Evolutionary conservation across 2,329 filamentous ascomycete species (phyloP), one percentile per base, ranked within the genome.

Genomic region (Trichoderma sp.): DNA sequence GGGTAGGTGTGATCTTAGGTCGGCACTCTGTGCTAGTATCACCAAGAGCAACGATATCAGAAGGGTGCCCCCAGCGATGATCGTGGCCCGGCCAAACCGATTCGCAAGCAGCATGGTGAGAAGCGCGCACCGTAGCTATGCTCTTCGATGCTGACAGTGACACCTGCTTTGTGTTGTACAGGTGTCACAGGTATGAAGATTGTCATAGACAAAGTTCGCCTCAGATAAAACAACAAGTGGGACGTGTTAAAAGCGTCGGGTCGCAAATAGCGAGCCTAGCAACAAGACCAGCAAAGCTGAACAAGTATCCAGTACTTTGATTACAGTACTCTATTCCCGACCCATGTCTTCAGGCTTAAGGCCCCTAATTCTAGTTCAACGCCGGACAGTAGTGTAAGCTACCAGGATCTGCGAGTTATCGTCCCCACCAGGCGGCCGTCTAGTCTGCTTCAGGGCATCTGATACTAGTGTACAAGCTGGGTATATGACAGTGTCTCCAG

Each of bases 1-100:
- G 9, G 61, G 61, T 32, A 64, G 61, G 34, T 64, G 61, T 64
- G 61, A 64, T 54, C 61, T 56, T 12, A 64, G 37, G 52, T 64
- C 61, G 50, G 45, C 48, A 25, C 61, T 64, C 50, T 64, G 61
- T 45, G 61, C 61, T 10, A 64, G 50, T 45, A 64, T 45, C 35
- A 64, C 61, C 48, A 64, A n/a, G 61, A 64, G 61, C 35, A 45
- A 42, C 61, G 61, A 64, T 56, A 64, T 56, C 50, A 64, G 50
- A 45, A 64, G 35, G 32, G 61, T 64, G 25, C 25, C 61, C 22
- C 50, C 61, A 32, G 61, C 61, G 35, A 64, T 64, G 37, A 64
- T 64, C 27, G 61, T 56, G 35, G 37, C 61, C 13, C 61, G 27
- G 25, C 61, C 61, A 42, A 64, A 64, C n/a, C 61, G 50, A 56